Base-by-base conservation (phyloP, 371 early-diverging fungal genomes). In the Smittium culicis region DNA sequence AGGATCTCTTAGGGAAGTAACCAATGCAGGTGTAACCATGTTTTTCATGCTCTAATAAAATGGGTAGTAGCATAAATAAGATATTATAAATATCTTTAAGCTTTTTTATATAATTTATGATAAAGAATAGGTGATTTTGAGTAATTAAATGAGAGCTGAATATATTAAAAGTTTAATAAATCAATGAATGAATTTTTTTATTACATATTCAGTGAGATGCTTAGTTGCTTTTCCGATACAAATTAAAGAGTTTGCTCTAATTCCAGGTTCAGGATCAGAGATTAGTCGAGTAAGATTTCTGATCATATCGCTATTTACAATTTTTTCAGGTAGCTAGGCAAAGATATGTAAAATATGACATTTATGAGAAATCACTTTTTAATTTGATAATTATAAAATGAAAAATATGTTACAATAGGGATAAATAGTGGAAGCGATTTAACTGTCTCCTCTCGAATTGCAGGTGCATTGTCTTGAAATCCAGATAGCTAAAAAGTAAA, bases 221-320 rank as follows among this genome's bases (percentile, higher is more conserved):
- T 85, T 85, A 63, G 87, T 84, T 57, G 94, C 83, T 72, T 94
- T 94, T 20, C 94, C 95, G 11, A 96, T 72, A 70, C 94, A 94
- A 54, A 96, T 89, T 11, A 91, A 87, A 17, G 94, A 87, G 69
- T 96, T 96, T 67, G 98, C 92, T 35, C 98, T 81, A 70, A 97
- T 96, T 0, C 95, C 95, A 0, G 98, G 94, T 69, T 95, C 93
- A 31, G 86, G 83, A 75, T 97, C 98, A 63, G 84, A 83, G 61
- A 93, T 91, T 2, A 92, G 77, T 65, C 92, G 91, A 31, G 89
- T 92, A 2, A 97, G 76, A 66, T 89, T 86, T 61, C 88, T 79
- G 33, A 96, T 66, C 0, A 96, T 73, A 61, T 94, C 94, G 68
- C 88, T 85, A 71, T 96, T 94, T 69, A 93, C 83, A 28, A 84